phyloP scores from a whole-genome alignment of 2,329 filamentous ascomycete genomes.

The Cladosporium cucumerinum region DNA sequence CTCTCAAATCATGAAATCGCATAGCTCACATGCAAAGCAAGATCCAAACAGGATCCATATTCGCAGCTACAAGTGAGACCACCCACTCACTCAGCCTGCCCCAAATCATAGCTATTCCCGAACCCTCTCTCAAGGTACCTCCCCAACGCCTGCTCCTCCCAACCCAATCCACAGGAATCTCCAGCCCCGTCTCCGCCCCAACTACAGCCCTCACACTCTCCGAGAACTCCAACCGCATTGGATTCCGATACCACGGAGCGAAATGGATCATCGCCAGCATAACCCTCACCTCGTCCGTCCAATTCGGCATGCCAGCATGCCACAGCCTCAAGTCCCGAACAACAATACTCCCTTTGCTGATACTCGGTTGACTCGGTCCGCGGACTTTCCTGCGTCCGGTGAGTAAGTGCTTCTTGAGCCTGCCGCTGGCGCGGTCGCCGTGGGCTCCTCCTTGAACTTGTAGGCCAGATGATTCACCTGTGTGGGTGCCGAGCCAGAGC shows the following conservation, averaged over 20 bases:
- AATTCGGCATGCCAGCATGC: slow-evolving; percentile 51
- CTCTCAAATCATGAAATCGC: neutral
- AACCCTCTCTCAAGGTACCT: slow-evolving; percentile 56
- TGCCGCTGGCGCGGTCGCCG: slow-evolving; percentile 52
- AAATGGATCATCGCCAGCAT: slow-evolving; percentile 44
- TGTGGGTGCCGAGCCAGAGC: slow-evolving; percentile 58
- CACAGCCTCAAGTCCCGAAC: slow-evolving; percentile 49
- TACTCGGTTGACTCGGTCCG: slow-evolving; percentile 49
- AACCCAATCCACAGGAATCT: slow-evolving; percentile 53
- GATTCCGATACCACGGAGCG: slow-evolving; percentile 37
- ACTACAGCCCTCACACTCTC: slow-evolving; percentile 47
- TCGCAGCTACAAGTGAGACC: neutral
- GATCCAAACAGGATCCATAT: neutral
- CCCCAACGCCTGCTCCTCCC: slow-evolving; percentile 41
- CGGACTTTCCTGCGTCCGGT: slow-evolving; percentile 38
- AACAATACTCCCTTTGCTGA: slow-evolving; percentile 54
- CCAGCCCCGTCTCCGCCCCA: slow-evolving; percentile 41
- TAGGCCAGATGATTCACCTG: slow-evolving; percentile 25
- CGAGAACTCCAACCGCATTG: slow-evolving; percentile 35
- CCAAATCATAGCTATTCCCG: slow-evolving; percentile 62
- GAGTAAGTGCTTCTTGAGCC: slow-evolving; percentile 46
- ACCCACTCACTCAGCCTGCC: slow-evolving; percentile 39
- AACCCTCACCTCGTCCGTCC: slow-evolving; percentile 40
- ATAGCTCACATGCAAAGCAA: neutral
- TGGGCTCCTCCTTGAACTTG: slow-evolving; percentile 50